phyloP scores from a whole-genome alignment of 129 eudicot species.

The Deinandra increscens region DNA sequence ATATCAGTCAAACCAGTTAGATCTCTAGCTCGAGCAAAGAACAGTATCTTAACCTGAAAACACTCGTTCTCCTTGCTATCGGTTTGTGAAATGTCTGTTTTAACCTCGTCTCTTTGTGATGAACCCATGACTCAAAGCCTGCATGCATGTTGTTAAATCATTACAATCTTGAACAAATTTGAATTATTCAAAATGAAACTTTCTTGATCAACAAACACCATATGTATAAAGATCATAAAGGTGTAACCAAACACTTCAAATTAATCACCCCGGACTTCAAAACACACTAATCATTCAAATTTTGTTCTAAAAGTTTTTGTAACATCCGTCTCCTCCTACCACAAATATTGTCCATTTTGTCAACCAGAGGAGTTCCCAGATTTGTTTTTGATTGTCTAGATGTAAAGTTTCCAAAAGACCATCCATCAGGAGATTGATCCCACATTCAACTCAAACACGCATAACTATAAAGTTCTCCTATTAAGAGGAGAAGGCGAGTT shows the following conservation, averaged over 20 bases:
- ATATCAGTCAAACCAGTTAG: slow-evolving; percentile 69
- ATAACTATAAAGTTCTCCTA: too few relatives aligned
- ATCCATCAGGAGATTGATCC: too few relatives aligned
- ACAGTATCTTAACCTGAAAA: slow-evolving; percentile 64
- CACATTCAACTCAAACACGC: too few relatives aligned
- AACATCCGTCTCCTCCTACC: too few relatives aligned
- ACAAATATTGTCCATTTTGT: too few relatives aligned
- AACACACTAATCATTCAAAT: background rate
- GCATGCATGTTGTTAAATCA: background rate
- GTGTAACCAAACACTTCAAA: background rate
- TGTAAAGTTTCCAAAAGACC: too few relatives aligned
- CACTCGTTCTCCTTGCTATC: slow-evolving; percentile 23
- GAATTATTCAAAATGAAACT: background rate
- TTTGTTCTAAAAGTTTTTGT: background rate
- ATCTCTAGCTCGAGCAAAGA: slow-evolving; percentile 95
- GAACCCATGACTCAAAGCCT: slow-evolving; percentile 26
- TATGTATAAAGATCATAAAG: background rate
- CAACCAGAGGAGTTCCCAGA: too few relatives aligned
- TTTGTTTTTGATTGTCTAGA: too few relatives aligned
- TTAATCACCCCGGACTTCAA: background rate
- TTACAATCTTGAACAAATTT: background rate
- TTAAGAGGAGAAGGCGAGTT: too few relatives aligned
- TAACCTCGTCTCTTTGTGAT: slow-evolving; percentile 20
- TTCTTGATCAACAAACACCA: background rate
- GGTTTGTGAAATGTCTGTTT: slow-evolving; percentile 1